Evolutionary conservation across 1,139 yeast genomes (phyloP).

Genomic region (Diutina pseudorugosa): DNA sequence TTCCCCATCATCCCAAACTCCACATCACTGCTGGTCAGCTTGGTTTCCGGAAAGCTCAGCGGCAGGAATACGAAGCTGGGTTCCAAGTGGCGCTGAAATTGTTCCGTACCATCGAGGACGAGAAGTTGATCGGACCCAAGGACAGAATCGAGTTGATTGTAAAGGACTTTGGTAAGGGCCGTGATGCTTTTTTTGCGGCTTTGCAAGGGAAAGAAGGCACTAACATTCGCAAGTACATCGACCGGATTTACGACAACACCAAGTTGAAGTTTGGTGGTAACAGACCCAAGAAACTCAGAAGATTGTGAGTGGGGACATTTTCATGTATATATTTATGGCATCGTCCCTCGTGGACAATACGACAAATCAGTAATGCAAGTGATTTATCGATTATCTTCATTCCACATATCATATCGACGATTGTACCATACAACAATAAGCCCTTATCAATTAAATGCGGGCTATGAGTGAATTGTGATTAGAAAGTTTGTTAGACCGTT

Average conservation of each 20-base stretch:
- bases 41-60: slow-evolving; percentile 66
- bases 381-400: too few species aligned
- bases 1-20: slow-evolving; percentile 65
- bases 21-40: slow-evolving; percentile 61
- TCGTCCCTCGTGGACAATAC: not conserved
- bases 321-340: slow-evolving; percentile 10
- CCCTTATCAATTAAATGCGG: too few species aligned
- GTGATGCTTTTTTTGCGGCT: slow-evolving; percentile 78
- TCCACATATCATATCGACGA: not conserved
- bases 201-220: slow-evolving; percentile 85
- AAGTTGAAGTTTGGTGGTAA: slow-evolving; percentile 87
- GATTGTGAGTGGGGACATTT: slow-evolving; percentile 35
- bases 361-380: not conserved
- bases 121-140: slow-evolving; percentile 35
- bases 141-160: slow-evolving; percentile 61
- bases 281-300: slow-evolving; percentile 72
- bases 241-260: slow-evolving; percentile 66
- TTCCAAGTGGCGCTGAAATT: slow-evolving; percentile 71
- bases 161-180: slow-evolving; percentile 79
- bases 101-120: slow-evolving; percentile 59
- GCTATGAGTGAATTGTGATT: too few species aligned
- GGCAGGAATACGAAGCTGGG: slow-evolving; percentile 93
- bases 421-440: too few species aligned
- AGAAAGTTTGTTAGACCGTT: too few species aligned
- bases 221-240: slow-evolving; percentile 47